phyloP scores from a whole-genome alignment of 257 asterid species.

The Capsicum baccatum region DNA sequence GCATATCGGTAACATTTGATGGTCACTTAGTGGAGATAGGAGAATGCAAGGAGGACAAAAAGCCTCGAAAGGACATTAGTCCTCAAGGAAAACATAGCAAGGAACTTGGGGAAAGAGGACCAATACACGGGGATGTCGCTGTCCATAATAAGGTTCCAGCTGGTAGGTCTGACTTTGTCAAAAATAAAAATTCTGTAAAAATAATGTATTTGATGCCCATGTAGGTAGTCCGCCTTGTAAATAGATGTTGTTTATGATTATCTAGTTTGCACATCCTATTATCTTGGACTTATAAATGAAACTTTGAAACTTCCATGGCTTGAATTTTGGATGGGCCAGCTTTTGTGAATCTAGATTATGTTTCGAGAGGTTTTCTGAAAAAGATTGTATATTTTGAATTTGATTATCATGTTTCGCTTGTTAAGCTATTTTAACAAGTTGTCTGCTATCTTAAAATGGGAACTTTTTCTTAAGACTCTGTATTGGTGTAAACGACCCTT shows the following conservation, averaged over 20 bases:
- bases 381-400: not conserved
- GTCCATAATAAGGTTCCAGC: slow-evolving; percentile 37
- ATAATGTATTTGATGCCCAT: slow-evolving; percentile 27
- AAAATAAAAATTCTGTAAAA: slow-evolving; percentile 25
- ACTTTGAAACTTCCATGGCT: slow-evolving; percentile 3
- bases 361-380: not conserved
- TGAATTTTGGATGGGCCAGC: not conserved
- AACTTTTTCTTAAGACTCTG: not conserved
- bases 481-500: not conserved
- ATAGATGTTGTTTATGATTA: slow-evolving; percentile 11
- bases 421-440: not conserved
- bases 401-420: not conserved
- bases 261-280: slow-evolving; percentile 9
- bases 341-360: not conserved
- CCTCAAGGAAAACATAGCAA: slow-evolving; percentile 39
- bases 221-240: not conserved
- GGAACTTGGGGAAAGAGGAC: slow-evolving; percentile 38
- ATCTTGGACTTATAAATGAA: slow-evolving; percentile 19
- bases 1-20: slow-evolving; percentile 62
- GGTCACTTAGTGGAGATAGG: slow-evolving; percentile 79
- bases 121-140: slow-evolving; percentile 33
- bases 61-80: slow-evolving; percentile 44
- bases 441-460: not conserved
- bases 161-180: slow-evolving; percentile 49
- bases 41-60: slow-evolving; percentile 53